Conservation (phyloP, 176 grass and related monocot genomes). For the Juncus inflexus region DNA sequence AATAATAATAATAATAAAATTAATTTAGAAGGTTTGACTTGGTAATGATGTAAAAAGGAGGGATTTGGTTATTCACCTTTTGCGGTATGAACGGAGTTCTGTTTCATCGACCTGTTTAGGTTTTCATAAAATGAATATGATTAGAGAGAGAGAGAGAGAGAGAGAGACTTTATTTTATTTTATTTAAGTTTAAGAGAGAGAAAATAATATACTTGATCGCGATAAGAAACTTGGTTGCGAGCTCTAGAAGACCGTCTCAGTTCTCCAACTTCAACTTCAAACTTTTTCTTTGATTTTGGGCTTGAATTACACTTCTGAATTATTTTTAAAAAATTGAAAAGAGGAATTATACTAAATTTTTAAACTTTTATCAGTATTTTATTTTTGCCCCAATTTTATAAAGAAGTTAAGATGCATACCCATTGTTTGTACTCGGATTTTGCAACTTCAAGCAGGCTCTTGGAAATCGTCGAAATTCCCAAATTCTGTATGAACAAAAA, state of each 20-base stretch:
- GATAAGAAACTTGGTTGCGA: conserved; percentile 61
- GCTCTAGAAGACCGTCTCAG: conserved; percentile 90
- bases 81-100: conserved; percentile 51
- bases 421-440: conserved; percentile 58
- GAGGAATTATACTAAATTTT: background rate
- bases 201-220: conserved; percentile 61
- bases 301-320: conserved; percentile 48
- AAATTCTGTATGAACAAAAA: conserved; percentile 41
- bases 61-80: conserved; percentile 46
- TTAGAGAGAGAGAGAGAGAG: background rate
- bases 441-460: conserved; percentile 66
- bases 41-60: background rate
- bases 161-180: background rate
- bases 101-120: conserved; percentile 52
- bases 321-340: conserved; percentile 9
- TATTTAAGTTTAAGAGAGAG: background rate
- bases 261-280: conserved; percentile 41
- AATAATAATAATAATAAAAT: background rate
- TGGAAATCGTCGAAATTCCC: conserved; percentile 85
- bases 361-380: background rate
- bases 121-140: conserved; percentile 4
- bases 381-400: too few relatives aligned
- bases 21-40: background rate
- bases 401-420: background rate
- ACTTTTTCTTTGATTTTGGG: conserved; percentile 59